These are phyloP conservation scores for Salinomyces thailandicus DNA, from an alignment of 2,329 filamentous ascomycete species.

Conservation along the genomic window DNA sequence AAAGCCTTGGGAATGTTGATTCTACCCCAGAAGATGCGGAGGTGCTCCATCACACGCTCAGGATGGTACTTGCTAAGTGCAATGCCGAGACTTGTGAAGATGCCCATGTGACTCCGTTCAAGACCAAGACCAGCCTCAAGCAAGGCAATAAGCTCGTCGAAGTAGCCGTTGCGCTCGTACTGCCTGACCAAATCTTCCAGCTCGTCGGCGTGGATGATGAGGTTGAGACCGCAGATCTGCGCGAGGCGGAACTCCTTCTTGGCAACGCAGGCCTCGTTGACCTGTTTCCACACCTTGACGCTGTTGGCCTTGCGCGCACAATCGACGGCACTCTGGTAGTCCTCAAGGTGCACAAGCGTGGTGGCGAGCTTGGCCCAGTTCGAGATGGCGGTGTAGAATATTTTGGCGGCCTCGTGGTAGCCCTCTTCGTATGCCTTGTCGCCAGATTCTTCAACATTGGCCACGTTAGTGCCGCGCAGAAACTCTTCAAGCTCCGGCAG, in stretches of 20 bases:
- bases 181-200: constrained; percentile 86
- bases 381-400: constrained; percentile 95
- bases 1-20: constrained; percentile 99
- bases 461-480: constrained; percentile 82
- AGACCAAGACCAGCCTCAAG: constrained; percentile 91
- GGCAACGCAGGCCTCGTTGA: constrained; percentile 86
- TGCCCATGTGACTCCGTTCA: constrained; percentile 76
- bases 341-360: constrained; percentile 89
- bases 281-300: constrained; percentile 98
- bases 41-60: constrained; percentile 93
- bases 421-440: constrained; percentile 97
- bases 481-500: constrained; percentile 93
- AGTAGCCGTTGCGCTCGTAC: constrained; percentile 95
- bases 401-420: constrained; percentile 91
- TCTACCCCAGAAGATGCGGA: constrained; percentile 93
- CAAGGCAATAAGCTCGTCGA: constrained; percentile 90
- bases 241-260: constrained; percentile 99
- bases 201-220: constrained; percentile 96
- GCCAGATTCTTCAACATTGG: constrained; percentile 90
- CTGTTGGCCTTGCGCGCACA: constrained; percentile 98
- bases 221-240: constrained; percentile 95
- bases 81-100: constrained; percentile 91
- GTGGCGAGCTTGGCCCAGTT: constrained; percentile 99
- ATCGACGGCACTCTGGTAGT: constrained; percentile 96
- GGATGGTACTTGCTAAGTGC: constrained; percentile 91